Percentiles rank a stretch among this genome's conserved stretches.
phyloP scores from a whole-genome alignment of 305 asterid genomes.

The Solanum hybrid region DNA sequence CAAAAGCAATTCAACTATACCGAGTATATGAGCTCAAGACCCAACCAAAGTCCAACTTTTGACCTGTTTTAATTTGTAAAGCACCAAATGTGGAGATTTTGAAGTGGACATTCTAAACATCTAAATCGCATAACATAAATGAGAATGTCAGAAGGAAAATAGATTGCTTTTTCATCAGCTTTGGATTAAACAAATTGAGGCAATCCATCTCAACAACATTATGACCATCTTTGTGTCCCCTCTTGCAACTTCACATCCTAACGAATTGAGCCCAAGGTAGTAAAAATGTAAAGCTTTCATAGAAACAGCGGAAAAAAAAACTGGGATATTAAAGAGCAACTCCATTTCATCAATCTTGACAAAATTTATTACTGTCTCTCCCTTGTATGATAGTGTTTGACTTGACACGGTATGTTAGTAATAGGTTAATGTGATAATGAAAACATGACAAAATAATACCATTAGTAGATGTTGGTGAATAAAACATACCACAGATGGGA shows the following conservation, averaged over 20 bases:
- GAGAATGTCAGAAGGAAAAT: background rate
- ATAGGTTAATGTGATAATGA: background rate
- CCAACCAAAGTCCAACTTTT: background rate
- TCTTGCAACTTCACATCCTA: background rate
- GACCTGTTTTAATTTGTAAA: background rate
- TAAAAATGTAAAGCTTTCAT: background rate
- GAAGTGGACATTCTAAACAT: background rate
- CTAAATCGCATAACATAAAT: background rate
- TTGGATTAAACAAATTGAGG: background rate
- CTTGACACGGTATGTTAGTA: background rate
- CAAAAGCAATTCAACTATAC: background rate
- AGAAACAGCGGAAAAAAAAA: background rate
- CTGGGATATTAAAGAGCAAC: background rate
- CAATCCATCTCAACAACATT: background rate
- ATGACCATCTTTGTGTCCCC: background rate
- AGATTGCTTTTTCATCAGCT: background rate
- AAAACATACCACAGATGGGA: conserved; percentile 67
- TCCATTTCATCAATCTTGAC: background rate
- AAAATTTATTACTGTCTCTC: background rate
- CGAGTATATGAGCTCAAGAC: background rate
- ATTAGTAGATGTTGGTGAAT: background rate
- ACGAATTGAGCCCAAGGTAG: background rate
- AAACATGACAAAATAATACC: background rate
- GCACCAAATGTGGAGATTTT: background rate
- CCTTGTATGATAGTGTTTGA: background rate